A percentile compares a stretch with the other conserved stretches of the same genome.
These are phyloP conservation scores for Piromyces finnis DNA, from an alignment of 192 early-diverging fungal genomes.

Conservation along the genomic window DNA sequence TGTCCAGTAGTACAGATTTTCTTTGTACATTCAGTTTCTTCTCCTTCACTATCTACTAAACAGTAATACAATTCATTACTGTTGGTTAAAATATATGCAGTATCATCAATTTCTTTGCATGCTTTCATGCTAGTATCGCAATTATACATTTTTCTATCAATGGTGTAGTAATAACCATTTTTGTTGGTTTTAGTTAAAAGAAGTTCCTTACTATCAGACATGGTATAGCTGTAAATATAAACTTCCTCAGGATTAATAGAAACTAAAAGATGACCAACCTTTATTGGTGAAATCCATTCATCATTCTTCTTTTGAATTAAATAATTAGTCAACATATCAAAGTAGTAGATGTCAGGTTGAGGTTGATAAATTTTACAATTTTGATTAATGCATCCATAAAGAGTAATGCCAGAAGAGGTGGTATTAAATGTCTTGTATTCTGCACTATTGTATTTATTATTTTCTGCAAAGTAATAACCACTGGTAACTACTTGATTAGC, in stretches of 20 bases:
- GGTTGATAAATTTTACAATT: neutral
- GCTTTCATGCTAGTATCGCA: neutral
- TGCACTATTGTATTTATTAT: neutral
- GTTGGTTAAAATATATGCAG: neutral
- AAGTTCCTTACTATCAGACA: neutral
- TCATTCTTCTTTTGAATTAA: neutral
- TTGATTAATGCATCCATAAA: neutral
- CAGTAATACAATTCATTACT: neutral
- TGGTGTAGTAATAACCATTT: neutral
- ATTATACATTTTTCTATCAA: neutral
- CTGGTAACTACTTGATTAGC: neutral
- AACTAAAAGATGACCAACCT: neutral
- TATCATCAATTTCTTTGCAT: neutral
- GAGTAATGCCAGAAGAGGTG: neutral
- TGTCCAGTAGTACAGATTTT: neutral
- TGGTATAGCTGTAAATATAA: neutral
- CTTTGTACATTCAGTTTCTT: neutral
- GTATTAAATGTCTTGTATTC: neutral
- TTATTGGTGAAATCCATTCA: neutral
- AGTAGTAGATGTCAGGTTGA: neutral
- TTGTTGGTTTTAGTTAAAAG: neutral
- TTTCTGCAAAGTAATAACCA: neutral
- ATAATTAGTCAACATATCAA: neutral
- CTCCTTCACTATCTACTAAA: neutral
- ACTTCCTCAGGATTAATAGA: neutral